phyloP scores from a whole-genome alignment of 1,139 yeast species.

The Geotrichum reessii region DNA sequence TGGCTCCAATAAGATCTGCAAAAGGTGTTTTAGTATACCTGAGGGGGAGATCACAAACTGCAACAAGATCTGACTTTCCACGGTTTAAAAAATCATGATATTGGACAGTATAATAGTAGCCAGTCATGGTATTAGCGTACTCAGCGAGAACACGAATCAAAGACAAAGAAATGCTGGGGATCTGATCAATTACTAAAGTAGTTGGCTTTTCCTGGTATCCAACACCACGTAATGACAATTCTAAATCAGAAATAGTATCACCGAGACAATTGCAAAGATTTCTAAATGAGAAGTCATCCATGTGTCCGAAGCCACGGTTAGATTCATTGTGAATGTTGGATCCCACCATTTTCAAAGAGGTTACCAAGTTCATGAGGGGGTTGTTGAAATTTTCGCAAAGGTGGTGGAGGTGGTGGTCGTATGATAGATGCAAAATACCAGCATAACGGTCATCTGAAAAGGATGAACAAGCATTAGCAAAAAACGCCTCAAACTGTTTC shows the following conservation, averaged over 20 bases:
- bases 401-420: neutral
- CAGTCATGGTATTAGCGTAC: slow-evolving; percentile 22
- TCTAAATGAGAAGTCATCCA: slow-evolving; percentile 4
- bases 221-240: slow-evolving; percentile 61
- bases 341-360: slow-evolving; percentile 3
- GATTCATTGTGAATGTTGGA: slow-evolving; percentile 3
- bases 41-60: neutral
- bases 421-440: neutral
- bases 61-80: neutral
- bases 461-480: neutral
- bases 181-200: slow-evolving; percentile 48
- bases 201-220: slow-evolving; percentile 35
- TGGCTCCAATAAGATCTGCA: slow-evolving; percentile 24
- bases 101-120: slow-evolving; percentile 8
- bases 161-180: slow-evolving; percentile 55
- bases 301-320: neutral
- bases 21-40: slow-evolving; percentile 21
- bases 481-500: neutral
- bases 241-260: slow-evolving; percentile 54
- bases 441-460: neutral
- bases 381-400: neutral
- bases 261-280: slow-evolving; percentile 7
- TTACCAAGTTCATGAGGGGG: neutral
- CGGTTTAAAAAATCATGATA: neutral
- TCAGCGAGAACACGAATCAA: slow-evolving; percentile 49